phyloP scores from a whole-genome alignment of 169 alveolate species.

The Plasmodium knowlesi region DNA sequence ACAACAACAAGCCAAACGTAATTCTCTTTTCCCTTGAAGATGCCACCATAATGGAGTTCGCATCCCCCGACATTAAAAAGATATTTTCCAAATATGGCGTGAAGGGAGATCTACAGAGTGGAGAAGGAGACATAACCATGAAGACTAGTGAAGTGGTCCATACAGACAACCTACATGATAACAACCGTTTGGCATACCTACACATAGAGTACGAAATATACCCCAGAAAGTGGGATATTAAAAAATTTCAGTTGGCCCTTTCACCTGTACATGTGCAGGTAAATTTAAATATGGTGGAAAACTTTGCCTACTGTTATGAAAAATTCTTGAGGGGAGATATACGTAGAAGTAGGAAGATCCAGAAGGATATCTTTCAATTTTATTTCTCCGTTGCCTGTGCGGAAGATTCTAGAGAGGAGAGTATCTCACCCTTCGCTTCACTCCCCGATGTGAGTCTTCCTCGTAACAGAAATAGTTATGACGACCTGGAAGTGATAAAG shows the following conservation, averaged over 20 bases:
- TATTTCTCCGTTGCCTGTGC: neutral
- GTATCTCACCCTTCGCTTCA: neutral
- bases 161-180: neutral
- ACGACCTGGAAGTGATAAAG: neutral
- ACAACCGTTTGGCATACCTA: neutral
- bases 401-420: neutral
- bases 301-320: constrained; percentile 21
- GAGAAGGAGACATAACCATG: neutral
- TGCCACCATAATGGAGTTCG: neutral
- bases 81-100: constrained; percentile 11
- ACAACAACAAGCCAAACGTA: neutral
- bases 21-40: neutral
- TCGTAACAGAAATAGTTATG: neutral
- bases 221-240: neutral
- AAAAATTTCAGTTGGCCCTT: constrained; percentile 7
- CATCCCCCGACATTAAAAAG: constrained; percentile 1
- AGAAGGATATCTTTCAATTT: neutral
- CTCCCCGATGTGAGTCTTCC: neutral
- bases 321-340: neutral
- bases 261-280: constrained; percentile 30
- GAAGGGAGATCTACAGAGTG: neutral
- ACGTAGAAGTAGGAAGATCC: neutral
- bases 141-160: neutral
- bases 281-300: constrained; percentile 15
- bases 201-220: constrained; percentile 12